A percentile compares a stretch with the other conserved stretches of the same genome.
Conservation (phyloP, 2,329 filamentous ascomycete species). For the Penicillium sp. region DNA sequence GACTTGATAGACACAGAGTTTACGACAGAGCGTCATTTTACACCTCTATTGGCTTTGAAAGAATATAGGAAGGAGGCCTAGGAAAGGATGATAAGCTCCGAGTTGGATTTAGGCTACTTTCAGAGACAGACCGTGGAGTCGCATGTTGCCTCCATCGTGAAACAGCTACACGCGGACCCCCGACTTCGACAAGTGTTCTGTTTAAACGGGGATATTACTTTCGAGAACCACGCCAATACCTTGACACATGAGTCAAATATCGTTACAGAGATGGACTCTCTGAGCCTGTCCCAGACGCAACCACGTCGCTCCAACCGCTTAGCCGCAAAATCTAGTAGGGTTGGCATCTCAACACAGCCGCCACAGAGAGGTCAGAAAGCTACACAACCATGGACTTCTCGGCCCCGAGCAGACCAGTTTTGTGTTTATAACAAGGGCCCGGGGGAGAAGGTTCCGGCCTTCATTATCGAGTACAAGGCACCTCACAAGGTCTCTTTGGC, state of each 20-base stretch:
- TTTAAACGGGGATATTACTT: constrained; percentile 10
- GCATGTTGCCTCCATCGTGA: constrained; percentile 8
- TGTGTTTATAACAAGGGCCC: constrained; percentile 13
- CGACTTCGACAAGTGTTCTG: constrained; percentile 8
- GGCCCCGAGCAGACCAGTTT: constrained; percentile 12
- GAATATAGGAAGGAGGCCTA: constrained; percentile 15
- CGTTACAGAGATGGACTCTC: too few species aligned
- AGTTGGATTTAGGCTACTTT: constrained; percentile 22
- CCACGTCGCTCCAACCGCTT: too few species aligned
- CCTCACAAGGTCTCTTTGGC: constrained; percentile 12
- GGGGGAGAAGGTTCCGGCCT: constrained; percentile 9
- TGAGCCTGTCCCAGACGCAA: too few species aligned
- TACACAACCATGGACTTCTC: too few species aligned
- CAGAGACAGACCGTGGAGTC: constrained; percentile 10
- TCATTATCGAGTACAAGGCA: constrained; percentile 16
- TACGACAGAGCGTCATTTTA: constrained; percentile 5
- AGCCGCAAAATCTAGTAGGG: too few species aligned
- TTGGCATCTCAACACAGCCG: too few species aligned
- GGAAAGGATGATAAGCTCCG: constrained; percentile 15
- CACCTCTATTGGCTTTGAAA: constrained; percentile 10
- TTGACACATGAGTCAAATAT: too few species aligned
- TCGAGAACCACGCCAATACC: constrained; percentile 13
- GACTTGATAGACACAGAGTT: constrained; percentile 8
- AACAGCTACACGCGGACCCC: constrained; percentile 10
- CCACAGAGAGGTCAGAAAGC: too few species aligned